Evolutionary conservation across 371 early-diverging fungal species (phyloP).

Genomic region (Apophysomyces variabilis): DNA sequence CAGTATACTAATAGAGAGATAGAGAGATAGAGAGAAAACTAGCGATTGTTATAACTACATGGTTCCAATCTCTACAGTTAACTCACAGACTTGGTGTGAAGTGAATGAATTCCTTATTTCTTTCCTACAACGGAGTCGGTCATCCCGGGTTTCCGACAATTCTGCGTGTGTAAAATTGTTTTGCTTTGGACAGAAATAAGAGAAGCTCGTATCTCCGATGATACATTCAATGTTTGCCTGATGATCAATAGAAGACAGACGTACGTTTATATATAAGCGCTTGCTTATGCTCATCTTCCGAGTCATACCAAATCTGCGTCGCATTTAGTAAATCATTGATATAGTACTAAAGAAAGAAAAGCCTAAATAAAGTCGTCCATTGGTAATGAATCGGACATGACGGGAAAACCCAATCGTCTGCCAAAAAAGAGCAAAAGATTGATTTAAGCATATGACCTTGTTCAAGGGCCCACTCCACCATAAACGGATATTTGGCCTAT

Average conservation of each 20-base stretch:
- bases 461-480: constrained; percentile 1
- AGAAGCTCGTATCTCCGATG: background rate
- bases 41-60: too few relatives aligned
- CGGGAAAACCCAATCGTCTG: background rate
- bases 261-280: too few relatives aligned
- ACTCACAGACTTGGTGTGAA: background rate
- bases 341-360: too few relatives aligned
- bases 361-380: too few relatives aligned
- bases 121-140: background rate
- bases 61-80: too few relatives aligned
- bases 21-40: too few relatives aligned
- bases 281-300: too few relatives aligned
- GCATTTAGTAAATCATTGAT: too few relatives aligned
- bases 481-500: background rate
- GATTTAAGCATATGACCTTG: background rate
- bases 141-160: constrained; percentile 1
- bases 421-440: background rate
- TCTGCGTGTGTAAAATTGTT: background rate
- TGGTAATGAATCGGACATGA: background rate
- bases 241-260: too few relatives aligned
- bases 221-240: background rate
- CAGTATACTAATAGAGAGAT: too few relatives aligned
- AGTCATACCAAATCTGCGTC: too few relatives aligned
- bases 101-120: background rate
- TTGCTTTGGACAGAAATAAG: background rate